phyloP scores from a whole-genome alignment of 768 basidiomycete genomes.

The button mushroom (Agaricus bisporus) region DNA sequence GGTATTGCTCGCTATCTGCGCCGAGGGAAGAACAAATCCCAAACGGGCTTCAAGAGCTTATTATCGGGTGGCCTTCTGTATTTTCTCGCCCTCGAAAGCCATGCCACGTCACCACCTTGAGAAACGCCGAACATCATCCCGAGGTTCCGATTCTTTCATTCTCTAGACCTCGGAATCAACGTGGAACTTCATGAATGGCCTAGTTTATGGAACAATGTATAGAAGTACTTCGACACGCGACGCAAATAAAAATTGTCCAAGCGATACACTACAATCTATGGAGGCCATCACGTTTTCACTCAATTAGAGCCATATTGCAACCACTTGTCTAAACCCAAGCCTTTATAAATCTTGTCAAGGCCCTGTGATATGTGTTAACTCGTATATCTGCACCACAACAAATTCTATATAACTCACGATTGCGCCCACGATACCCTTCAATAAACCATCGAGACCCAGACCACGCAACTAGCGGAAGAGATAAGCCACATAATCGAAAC shows the following conservation, averaged over 20 bases:
- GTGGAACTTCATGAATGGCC: too few relatives aligned
- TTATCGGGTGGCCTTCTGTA: too few relatives aligned
- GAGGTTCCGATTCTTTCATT: neutral
- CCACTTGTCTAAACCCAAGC: conserved; percentile 27
- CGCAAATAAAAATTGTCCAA: too few relatives aligned
- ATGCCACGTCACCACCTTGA: conserved; percentile 6
- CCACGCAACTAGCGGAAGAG: conserved; percentile 18
- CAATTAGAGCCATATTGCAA: conserved; percentile 16
- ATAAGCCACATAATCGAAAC: neutral
- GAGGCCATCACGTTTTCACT: too few relatives aligned
- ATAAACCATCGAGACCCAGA: conserved; percentile 25
- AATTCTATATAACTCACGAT: conserved; percentile 14
- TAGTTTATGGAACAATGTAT: too few relatives aligned
- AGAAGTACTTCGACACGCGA: too few relatives aligned
- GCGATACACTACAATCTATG: too few relatives aligned
- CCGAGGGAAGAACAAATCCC: too few relatives aligned
- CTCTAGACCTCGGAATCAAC: neutral
- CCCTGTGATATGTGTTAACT: conserved; percentile 14
- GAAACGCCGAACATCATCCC: neutral
- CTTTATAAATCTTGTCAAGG: conserved; percentile 27
- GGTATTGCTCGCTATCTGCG: too few relatives aligned
- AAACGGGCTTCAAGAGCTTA: too few relatives aligned
- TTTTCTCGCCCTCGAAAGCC: neutral
- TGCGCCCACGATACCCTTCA: conserved; percentile 26
- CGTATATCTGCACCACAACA: too few relatives aligned